A percentile compares a stretch with the other conserved stretches of the same genome.
These are phyloP conservation scores for Cyclotella baltica DNA, from an alignment of 108 stramenopile genomes.

Conservation along the genomic window DNA sequence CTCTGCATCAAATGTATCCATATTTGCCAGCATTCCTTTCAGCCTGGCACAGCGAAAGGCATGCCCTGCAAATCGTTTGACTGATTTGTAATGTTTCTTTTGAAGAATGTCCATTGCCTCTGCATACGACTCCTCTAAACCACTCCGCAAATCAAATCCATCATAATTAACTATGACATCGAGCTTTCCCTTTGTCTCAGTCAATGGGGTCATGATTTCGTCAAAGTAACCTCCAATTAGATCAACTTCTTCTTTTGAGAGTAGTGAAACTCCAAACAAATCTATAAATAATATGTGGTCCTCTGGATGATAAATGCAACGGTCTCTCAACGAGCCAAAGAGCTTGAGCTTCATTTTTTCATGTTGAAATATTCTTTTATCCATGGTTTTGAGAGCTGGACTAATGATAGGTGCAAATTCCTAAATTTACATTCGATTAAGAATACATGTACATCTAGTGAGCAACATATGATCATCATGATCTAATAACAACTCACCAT, in stretches of 20 bases:
- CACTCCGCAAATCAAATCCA: conserved; percentile 58
- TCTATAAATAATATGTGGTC: conserved; percentile 70
- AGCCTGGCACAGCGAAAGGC: conserved; percentile 67
- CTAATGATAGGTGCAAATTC: conserved; percentile 72
- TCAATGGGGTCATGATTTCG: conserved; percentile 48
- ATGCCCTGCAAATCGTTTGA: conserved; percentile 62
- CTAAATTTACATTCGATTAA: background rate
- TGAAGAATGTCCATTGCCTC: conserved; percentile 29
- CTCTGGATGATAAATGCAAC: conserved; percentile 55
- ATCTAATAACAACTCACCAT: conserved; percentile 45
- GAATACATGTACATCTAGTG: no score
- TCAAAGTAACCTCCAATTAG: conserved; percentile 57
- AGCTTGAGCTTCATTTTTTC: conserved; percentile 68
- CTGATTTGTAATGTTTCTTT: conserved; percentile 54
- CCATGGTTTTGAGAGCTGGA: conserved; percentile 68
- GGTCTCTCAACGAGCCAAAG: conserved; percentile 63
- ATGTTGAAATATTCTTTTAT: conserved; percentile 60
- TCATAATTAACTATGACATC: conserved; percentile 71
- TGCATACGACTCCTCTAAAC: conserved; percentile 56
- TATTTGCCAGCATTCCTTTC: conserved; percentile 32
- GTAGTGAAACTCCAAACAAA: conserved; percentile 66
- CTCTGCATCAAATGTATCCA: conserved; percentile 57
- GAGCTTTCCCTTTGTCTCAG: conserved; percentile 47
- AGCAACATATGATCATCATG: background rate
- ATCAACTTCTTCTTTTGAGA: conserved; percentile 58